Evolutionary conservation across 257 asterid species (phyloP).

Genomic region (Petunia secreta): DNA sequence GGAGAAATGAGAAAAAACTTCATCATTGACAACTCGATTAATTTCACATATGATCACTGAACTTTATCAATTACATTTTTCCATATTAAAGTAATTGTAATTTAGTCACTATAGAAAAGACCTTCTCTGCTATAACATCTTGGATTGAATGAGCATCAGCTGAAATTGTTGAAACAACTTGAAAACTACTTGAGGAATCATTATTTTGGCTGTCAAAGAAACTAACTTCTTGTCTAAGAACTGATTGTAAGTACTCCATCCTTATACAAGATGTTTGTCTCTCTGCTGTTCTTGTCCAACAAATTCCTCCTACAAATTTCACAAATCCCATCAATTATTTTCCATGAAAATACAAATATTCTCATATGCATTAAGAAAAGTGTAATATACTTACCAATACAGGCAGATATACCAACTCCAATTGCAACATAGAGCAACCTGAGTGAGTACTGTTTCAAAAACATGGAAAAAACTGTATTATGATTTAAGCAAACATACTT

Average conservation of each 20-base stretch:
- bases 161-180: conserved; percentile 70
- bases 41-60: not conserved
- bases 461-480: not conserved
- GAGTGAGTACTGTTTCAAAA: conserved; percentile 52
- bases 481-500: not conserved
- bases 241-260: conserved; percentile 61
- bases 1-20: not conserved
- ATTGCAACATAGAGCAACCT: conserved; percentile 70
- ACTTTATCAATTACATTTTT: not conserved
- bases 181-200: conserved; percentile 62
- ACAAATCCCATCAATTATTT: not conserved
- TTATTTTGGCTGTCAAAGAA: conserved; percentile 59
- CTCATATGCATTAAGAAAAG: not conserved
- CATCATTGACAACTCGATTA: not conserved
- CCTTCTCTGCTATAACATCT: conserved; percentile 81
- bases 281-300: conserved; percentile 87
- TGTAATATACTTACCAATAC: conserved; percentile 50
- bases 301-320: conserved; percentile 54
- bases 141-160: conserved; percentile 69
- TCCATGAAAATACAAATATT: not conserved
- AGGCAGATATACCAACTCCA: conserved; percentile 70
- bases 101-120: conserved; percentile 1
- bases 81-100: not conserved
- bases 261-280: conserved; percentile 72
- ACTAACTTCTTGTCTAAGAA: conserved; percentile 75